Evolutionary conservation across 768 basidiomycete genomes (phyloP).

Genomic region (Russula foetens): DNA sequence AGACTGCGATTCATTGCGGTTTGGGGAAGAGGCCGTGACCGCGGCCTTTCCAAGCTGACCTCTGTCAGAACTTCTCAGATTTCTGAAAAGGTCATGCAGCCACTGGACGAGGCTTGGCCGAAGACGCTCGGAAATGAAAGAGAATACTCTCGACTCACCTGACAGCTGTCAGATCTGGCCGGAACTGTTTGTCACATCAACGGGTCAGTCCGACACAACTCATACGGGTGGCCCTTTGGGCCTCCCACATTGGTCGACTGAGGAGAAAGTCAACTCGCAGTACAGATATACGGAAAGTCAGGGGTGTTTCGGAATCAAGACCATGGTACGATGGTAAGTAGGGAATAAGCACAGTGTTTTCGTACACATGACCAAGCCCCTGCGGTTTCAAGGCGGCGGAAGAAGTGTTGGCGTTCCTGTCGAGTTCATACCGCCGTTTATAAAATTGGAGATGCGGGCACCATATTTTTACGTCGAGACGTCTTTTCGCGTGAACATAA

Average conservation of each 20-base stretch:
- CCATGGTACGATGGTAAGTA: background rate
- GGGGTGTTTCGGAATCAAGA: background rate
- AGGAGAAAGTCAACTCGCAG: background rate
- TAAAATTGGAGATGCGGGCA: background rate
- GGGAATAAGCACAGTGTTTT: background rate
- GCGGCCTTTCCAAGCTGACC: constrained; percentile 1
- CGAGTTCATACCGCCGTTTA: background rate
- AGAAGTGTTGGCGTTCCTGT: background rate
- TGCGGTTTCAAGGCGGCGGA: constrained; percentile 7
- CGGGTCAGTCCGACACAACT: background rate
- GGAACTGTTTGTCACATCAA: constrained; percentile 3
- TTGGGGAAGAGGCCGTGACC: constrained; percentile 7
- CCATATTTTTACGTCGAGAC: constrained; percentile 3
- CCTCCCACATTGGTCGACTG: background rate
- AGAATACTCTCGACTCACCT: constrained; percentile 4
- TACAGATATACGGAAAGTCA: background rate
- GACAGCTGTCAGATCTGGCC: constrained; percentile 13
- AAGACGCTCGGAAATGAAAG: constrained; percentile 4
- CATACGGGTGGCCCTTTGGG: background rate
- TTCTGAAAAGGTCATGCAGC: constrained; percentile 2
- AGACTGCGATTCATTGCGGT: constrained; percentile 7
- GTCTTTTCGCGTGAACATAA: background rate
- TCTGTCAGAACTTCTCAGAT: too few relatives aligned
- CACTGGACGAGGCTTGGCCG: background rate
- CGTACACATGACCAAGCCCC: background rate